Conservation (phyloP, 1,284 basidiomycete species). For the Leccinum insigne region DNA sequence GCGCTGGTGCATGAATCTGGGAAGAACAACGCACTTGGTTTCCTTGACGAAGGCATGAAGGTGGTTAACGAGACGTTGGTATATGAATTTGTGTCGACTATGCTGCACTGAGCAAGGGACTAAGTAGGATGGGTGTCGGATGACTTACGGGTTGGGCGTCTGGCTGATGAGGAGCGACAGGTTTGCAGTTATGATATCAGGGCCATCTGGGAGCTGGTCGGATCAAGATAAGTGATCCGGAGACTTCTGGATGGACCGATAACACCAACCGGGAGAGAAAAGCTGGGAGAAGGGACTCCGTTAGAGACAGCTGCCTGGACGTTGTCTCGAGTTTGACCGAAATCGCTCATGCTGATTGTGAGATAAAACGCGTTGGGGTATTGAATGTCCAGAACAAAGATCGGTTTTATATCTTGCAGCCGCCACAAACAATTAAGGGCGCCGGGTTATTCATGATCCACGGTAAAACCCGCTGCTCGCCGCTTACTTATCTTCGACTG, state of each 20-base stretch:
- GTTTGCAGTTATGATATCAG: conserved; percentile 60
- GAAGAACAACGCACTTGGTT: conserved; percentile 43
- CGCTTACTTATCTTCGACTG: background rate
- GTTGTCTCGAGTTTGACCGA: conserved; percentile 8
- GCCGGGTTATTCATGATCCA: background rate
- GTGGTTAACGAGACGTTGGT: conserved; percentile 54
- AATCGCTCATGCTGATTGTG: conserved; percentile 15
- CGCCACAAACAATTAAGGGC: too few relatives aligned
- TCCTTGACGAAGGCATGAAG: conserved; percentile 74
- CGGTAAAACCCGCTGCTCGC: background rate
- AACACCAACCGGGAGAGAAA: conserved; percentile 34
- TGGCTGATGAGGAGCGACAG: conserved; percentile 42
- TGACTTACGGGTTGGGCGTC: conserved; percentile 1
- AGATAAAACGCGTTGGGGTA: background rate
- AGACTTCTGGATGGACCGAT: background rate
- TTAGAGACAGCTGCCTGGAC: conserved; percentile 32
- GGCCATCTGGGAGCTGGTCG: conserved; percentile 46
- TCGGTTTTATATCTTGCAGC: background rate
- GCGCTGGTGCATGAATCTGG: background rate
- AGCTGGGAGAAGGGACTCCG: conserved; percentile 29
- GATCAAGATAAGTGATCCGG: conserved; percentile 5
- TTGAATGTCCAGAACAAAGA: background rate
- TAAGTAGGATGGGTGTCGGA: background rate
- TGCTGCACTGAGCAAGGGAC: conserved; percentile 6
- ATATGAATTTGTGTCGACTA: conserved; percentile 48